Evolutionary conservation across 306 rosid species (phyloP), one percentile per base, ranked within the genome.

Genomic region (Inga oerstediana): DNA sequence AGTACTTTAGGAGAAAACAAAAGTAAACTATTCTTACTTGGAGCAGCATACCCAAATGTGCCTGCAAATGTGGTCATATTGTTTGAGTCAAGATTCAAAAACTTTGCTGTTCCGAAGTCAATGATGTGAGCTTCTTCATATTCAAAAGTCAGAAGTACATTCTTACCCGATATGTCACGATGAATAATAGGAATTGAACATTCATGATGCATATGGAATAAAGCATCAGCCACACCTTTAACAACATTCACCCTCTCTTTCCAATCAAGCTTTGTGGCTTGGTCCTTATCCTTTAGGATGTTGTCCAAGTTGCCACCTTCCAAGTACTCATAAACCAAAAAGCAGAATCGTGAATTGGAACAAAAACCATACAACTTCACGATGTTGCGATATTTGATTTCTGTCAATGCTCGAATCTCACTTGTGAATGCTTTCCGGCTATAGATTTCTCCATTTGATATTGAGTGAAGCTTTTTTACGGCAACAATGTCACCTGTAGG

Each of bases 11-110:
- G 9, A 19, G 0, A 3, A 10, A 22, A 24, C 3, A 22, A 0
- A n/a, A 22, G 3, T 2, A 58, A 58, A 11, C 0, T 58, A 10
- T 4, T 59, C 66, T 8, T 59, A 78, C 79, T 75, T 71, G 69
- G 86, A 71, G 79, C 79, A 22, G 65, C 66, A 61, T 61, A 83
- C 10, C 86, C 82, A 11, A 70, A 77, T 22, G 79, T 83, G 16
- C 79, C 75, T 8, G 19, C 73, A 70, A 82, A 77, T 82, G 78
- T 71, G 24, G 62, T 54, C 24, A 17, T 54, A 7, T 54, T 54
- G 62, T 16, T 20, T 54, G 62, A 54, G 24, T 54, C 24, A 54
- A 27, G 62, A 7, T 54, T 54, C 24, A 54, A 54, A 54, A 54
- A 54, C 24, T 54, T 59, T 1, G 62, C 24, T 7, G 27, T 54